Percentiles rank a stretch among this genome's conserved stretches.
Conservation (phyloP, 2,329 filamentous ascomycete genomes). For the Didymella keratinophila region DNA sequence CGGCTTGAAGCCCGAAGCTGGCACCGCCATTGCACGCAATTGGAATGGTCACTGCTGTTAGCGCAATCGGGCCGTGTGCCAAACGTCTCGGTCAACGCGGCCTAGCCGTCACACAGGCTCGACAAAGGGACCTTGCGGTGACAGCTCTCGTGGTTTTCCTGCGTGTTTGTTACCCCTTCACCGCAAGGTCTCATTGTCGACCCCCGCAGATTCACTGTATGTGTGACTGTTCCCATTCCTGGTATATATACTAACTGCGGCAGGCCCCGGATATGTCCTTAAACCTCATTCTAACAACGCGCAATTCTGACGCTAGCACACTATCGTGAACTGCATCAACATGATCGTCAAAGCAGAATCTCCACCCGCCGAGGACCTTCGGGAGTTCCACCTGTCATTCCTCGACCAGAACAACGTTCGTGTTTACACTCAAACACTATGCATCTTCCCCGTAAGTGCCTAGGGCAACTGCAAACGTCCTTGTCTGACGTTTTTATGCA, state of each 20-base stretch:
- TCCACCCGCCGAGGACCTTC: slow-evolving; percentile 29
- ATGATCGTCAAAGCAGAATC: slow-evolving; percentile 40
- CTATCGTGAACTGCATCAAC: slow-evolving; percentile 24
- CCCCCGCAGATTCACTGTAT: slow-evolving; percentile 23
- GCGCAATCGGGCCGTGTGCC: slow-evolving; percentile 37
- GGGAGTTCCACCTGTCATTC: slow-evolving; percentile 40
- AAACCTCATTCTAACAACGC: slow-evolving; percentile 29
- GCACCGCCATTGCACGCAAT: slow-evolving; percentile 20
- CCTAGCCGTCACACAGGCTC: slow-evolving; percentile 38
- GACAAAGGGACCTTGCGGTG: slow-evolving; percentile 40
- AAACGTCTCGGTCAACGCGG: slow-evolving; percentile 39
- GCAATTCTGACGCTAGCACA: slow-evolving; percentile 31
- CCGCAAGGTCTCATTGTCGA: slow-evolving; percentile 22
- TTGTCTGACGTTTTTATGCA: slow-evolving; percentile 11
- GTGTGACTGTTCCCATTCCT: slow-evolving; percentile 29
- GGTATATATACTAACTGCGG: slow-evolving; percentile 33
- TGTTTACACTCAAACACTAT: slow-evolving; percentile 43
- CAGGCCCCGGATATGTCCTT: slow-evolving; percentile 32
- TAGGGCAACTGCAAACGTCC: not conserved
- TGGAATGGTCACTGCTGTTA: slow-evolving; percentile 19
- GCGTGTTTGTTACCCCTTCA: slow-evolving; percentile 37
- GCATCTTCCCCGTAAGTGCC: slow-evolving; percentile 40
- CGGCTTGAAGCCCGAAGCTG: slow-evolving; percentile 12
- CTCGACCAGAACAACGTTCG: slow-evolving; percentile 45
- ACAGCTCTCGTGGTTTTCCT: slow-evolving; percentile 38